Evolutionary conservation across 192 early-diverging fungal genomes (phyloP).

Genomic region (Hyaloraphidium curvatum): DNA sequence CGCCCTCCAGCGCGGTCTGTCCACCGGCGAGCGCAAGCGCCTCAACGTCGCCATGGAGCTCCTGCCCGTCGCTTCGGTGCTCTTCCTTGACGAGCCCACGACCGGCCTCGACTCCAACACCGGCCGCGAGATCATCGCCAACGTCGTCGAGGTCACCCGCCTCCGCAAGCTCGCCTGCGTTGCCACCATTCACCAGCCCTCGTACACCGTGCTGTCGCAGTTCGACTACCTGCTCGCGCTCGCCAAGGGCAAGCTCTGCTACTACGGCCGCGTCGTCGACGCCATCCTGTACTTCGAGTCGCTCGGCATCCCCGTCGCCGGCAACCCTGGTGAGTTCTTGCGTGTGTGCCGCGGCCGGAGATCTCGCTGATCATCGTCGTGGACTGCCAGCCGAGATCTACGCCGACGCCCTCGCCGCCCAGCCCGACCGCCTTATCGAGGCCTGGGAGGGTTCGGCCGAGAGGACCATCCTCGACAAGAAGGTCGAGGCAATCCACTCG

Average conservation of each 20-base stretch:
- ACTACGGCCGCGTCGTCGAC: not conserved
- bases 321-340: not conserved
- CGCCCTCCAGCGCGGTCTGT: constrained; percentile 1
- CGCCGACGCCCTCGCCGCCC: constrained; percentile 5
- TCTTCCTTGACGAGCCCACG: constrained; percentile 8
- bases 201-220: not conserved
- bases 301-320: constrained; percentile 2
- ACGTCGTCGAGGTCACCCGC: not conserved
- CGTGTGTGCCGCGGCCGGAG: too few relatives aligned
- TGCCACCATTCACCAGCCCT: constrained; percentile 1
- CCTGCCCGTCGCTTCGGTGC: not conserved
- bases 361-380: too few relatives aligned
- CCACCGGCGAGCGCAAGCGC: constrained; percentile 4
- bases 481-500: constrained; percentile 4
- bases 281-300: not conserved
- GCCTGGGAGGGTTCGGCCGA: not conserved
- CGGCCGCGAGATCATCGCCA: constrained; percentile 5
- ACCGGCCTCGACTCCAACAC: constrained; percentile 18
- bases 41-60: constrained; percentile 3
- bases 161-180: constrained; percentile 4
- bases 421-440: constrained; percentile 2
- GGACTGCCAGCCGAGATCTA: too few relatives aligned
- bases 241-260: constrained; percentile 1
- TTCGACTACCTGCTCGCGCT: not conserved
- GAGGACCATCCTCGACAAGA: constrained; percentile 1